phyloP scores from a whole-genome alignment of 805 yeast species.

The Suhomyces pyralidae region DNA sequence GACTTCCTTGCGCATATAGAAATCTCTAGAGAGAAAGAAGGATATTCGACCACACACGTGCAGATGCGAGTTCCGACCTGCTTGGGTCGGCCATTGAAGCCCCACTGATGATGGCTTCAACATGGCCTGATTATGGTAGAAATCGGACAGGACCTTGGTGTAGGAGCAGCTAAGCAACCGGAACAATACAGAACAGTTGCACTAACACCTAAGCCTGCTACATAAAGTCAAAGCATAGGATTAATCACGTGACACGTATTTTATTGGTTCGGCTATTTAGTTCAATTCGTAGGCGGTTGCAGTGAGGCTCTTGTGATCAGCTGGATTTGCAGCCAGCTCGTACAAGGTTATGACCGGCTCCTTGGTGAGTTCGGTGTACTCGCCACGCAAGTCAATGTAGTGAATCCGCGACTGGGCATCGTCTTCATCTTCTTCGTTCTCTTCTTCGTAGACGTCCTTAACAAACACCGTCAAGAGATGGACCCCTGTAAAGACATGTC shows the following conservation, averaged over 20 bases:
- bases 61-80: neutral
- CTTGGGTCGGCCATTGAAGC: neutral
- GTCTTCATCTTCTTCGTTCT: conserved; percentile 49
- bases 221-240: neutral
- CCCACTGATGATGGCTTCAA: neutral
- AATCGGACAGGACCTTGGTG: neutral
- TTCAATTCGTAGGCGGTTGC: conserved; percentile 2
- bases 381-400: conserved; percentile 80
- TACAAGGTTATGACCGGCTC: conserved; percentile 78
- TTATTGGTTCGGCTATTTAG: neutral
- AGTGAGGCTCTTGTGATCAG: conserved; percentile 59
- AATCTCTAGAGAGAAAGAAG: neutral
- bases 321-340: conserved; percentile 91
- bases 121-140: neutral
- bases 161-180: neutral
- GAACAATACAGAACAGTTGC: neutral
- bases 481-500: conserved; percentile 69
- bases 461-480: conserved; percentile 66
- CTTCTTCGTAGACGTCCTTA: conserved; percentile 48
- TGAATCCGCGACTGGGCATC: conserved; percentile 53
- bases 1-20: no score
- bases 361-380: conserved; percentile 48
- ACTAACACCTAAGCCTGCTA: neutral
- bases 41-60: neutral
- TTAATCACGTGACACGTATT: neutral